These are phyloP conservation scores for Vitrella brassicaformis DNA, from an alignment of 73 alveolate species.

Conservation along the genomic window DNA sequence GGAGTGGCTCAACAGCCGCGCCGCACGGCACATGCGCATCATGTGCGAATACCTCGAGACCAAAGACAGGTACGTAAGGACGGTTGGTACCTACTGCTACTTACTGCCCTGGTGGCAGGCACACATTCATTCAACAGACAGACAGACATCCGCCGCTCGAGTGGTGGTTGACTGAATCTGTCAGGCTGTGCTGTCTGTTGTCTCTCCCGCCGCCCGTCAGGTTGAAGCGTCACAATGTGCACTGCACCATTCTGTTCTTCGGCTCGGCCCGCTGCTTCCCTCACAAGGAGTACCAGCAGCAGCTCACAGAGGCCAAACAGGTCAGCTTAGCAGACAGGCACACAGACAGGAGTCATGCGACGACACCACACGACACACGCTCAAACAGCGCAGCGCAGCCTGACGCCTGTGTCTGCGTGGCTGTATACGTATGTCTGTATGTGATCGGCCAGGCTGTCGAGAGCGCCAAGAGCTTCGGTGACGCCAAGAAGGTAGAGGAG, in stretches of 20 bases:
- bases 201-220: no score
- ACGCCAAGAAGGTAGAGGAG: neutral
- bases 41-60: neutral
- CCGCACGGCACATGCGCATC: neutral
- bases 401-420: no score
- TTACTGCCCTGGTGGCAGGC: no score
- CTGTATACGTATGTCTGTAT: neutral
- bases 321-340: no score
- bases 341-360: no score
- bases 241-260: neutral
- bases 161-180: no score
- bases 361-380: no score
- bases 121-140: no score
- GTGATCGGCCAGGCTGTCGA: neutral
- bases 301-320: neutral
- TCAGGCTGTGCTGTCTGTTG: no score
- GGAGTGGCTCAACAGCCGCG: conserved; percentile 23
- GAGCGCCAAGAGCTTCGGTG: neutral
- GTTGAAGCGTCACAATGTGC: neutral
- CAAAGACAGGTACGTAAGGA: no score
- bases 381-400: neutral
- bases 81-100: no score
- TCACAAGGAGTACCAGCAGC: neutral
- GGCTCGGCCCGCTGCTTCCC: neutral
- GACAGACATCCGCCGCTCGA: no score